Evolutionary conservation across 768 basidiomycete genomes (phyloP).

Genomic region (Mycena chlorophos): DNA sequence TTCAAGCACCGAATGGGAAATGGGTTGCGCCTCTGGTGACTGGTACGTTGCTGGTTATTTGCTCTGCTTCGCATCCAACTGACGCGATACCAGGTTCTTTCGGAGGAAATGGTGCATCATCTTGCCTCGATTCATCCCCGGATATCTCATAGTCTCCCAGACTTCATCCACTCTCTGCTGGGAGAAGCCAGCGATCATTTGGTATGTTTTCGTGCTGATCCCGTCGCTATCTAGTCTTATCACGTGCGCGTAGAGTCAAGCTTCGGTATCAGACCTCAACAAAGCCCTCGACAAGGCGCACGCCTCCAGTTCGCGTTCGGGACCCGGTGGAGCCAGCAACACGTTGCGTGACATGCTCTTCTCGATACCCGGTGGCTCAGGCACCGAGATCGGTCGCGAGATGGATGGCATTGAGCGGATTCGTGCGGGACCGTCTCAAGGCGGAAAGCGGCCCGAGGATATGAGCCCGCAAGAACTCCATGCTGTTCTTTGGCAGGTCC

Average conservation of each 20-base stretch:
- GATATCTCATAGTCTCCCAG: constrained; percentile 27
- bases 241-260: constrained; percentile 40
- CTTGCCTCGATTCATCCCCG: background rate
- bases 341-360: constrained; percentile 61
- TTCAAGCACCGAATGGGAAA: constrained; percentile 74
- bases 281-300: constrained; percentile 72
- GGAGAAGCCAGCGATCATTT: constrained; percentile 34
- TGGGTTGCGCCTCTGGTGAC: constrained; percentile 83
- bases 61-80: background rate
- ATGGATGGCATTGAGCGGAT: constrained; percentile 74
- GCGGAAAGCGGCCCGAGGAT: constrained; percentile 70
- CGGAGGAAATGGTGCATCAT: constrained; percentile 48
- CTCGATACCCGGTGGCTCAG: constrained; percentile 61
- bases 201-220: constrained; percentile 21
- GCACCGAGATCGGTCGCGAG: constrained; percentile 67
- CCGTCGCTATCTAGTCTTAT: background rate
- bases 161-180: constrained; percentile 71
- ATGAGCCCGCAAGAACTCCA: constrained; percentile 92
- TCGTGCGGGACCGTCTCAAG: constrained; percentile 55
- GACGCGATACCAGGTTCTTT: constrained; percentile 56
- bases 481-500: constrained; percentile 77
- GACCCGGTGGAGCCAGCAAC: constrained; percentile 42
- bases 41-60: constrained; percentile 38
- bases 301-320: constrained; percentile 33
- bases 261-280: constrained; percentile 86